Base-by-base conservation (phyloP, 2,329 filamentous ascomycete species). In the Aureobasidium lini region DNA sequence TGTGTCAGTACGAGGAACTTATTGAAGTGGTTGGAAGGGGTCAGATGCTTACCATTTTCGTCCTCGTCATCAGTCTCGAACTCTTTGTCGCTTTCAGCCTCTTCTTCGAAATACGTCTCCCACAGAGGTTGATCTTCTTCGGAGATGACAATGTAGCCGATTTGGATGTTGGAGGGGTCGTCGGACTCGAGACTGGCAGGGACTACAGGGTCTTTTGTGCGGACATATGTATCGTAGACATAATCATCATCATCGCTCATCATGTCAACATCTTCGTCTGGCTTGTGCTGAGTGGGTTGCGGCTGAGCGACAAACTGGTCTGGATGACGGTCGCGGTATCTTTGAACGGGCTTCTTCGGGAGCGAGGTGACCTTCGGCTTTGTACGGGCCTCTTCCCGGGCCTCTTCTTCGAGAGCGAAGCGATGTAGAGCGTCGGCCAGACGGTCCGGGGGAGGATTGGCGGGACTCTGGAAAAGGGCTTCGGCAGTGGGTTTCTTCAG, bases 21-120 rank as follows among this genome's bases (percentile, higher is more conserved):
- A 37, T 6, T 23, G n/a, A 15, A 34, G 43, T 40, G 28, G 15
- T 23, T 28, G 53, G 23, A 23, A 23, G 23, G 23, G 52, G 59
- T 42, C 23, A 40, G 85, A 16, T 36, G 64, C 70, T 66, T 68
- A 79, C 78, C 81, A 67, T 86, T 86, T 39, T 82, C 82, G 64
- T 86, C 83, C 29, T 83, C 82, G 62, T 85, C 83, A 61, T 85
- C 84, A 36, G 77, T 82, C 62, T 83, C 78, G 72, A 79, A 83
- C 47, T 79, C 76, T 44, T 78, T 66, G 34, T 72, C 76, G 47
- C 79, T 80, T 15, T 73, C 72, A 23, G 13, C 48, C 11, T 80
- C 77, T 13, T 81, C 78, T n/a, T 80, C 76, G 59, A 78, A 75
- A 66, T 82, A 82, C 28, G 75, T 72, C 60, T 83, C 79, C 83